Evolutionary conservation across 805 yeast species (phyloP), one percentile per base, ranked within the genome.

Genomic region (Cyberlindnera samutprakarnensis): DNA sequence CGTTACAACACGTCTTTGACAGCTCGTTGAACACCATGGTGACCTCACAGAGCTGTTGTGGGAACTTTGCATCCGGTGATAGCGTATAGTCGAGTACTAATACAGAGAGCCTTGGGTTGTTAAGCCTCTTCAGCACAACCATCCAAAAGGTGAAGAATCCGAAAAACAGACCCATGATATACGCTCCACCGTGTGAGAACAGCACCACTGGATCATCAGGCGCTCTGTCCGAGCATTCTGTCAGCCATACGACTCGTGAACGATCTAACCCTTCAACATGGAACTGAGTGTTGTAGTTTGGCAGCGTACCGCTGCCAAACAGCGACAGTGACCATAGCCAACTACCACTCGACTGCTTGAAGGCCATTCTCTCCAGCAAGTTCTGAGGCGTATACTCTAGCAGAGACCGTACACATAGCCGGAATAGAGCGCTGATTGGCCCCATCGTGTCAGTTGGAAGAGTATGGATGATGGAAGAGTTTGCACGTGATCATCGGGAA

Each of bases 41-140:
- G 10, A 42, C 39, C 33, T 56, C 56, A 14, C 33, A 19, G 18
- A 55, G 31, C 35, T 53, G 60, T 9, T 36, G 33, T 11, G 61
- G 59, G 37, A 32, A 46, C 24, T 25, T 32, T 4, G 41, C 39
- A 9, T 39, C 35, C 2, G 54, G 46, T 3, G 52, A 28, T n/a
- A 53, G 34, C 1, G 53, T 41, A 36, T 56, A 56, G 40, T 56
- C 60, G 18, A 56, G 33, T 1, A 43, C 32, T 16, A 56, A 30
- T 5, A 51, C 33, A 7, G 52, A 46, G 6, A 49, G 29, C 20
- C 51, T 33, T 18, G 30, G 19, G 15, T 39, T 37, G 3, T 24
- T 31, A 7, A 30, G 27, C 10, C 23, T 23, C 15, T 33, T 7
- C 13, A 33, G 37, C 9, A 36, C 15, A 9, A 23, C 25, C 9